Conservation (phyloP, 2,329 filamentous ascomycete genomes). For the Pezicula carpinea region DNA sequence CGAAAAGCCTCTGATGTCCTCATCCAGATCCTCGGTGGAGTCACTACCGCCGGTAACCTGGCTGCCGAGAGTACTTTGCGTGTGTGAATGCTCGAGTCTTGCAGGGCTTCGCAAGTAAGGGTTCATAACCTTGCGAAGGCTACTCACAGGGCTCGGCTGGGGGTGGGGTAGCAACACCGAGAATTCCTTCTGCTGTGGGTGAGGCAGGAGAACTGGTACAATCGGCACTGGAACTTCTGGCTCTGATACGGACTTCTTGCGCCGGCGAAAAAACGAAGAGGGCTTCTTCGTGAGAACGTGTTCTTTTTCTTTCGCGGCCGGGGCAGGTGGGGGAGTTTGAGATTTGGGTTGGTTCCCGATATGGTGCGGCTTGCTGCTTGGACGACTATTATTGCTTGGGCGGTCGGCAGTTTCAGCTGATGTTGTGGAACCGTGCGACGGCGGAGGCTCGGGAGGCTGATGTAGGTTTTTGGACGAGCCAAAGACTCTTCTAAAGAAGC, state of each 20-base stretch:
- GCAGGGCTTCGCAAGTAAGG: constrained; percentile 56
- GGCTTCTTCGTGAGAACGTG: constrained; percentile 74
- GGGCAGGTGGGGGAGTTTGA: constrained; percentile 19
- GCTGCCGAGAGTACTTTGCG: constrained; percentile 14
- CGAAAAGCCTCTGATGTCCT: constrained; percentile 57
- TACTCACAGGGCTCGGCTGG: constrained; percentile 63
- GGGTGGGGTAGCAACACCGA: constrained; percentile 19
- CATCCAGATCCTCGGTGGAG: constrained; percentile 14
- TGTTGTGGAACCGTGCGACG: constrained; percentile 30
- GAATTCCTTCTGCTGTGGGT: constrained; percentile 15
- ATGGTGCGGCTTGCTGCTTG: constrained; percentile 36
- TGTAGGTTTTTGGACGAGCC: constrained; percentile 54
- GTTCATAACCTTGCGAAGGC: constrained; percentile 80
- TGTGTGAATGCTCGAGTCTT: constrained; percentile 16
- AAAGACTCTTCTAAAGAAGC: constrained; percentile 93
- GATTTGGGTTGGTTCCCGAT: constrained; percentile 44
- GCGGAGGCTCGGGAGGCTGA: constrained; percentile 26
- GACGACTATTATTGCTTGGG: constrained; percentile 29
- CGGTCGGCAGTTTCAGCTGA: constrained; percentile 34
- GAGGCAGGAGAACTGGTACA: constrained; percentile 35
- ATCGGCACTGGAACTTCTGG: constrained; percentile 53
- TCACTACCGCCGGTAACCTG: constrained; percentile 20
- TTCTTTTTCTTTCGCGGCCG: constrained; percentile 27
- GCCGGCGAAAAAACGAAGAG: constrained; percentile 87
- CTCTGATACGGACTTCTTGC: constrained; percentile 85